phyloP scores from a whole-genome alignment of 129 eudicot genomes.

The Chrysanthemum lavandulifolium region DNA sequence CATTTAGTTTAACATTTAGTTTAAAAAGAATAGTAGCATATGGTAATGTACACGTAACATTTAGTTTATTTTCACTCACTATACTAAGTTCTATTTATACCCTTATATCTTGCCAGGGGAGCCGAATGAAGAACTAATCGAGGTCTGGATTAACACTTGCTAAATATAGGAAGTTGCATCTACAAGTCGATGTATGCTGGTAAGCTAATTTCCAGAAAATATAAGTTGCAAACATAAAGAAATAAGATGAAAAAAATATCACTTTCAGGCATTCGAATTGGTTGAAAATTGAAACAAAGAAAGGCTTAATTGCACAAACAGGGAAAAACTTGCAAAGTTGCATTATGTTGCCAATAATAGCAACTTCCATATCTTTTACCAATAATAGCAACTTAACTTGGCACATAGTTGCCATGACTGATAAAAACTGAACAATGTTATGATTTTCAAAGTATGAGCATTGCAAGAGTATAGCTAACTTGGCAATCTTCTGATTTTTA shows the following conservation, averaged over 20 bases:
- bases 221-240: constrained; percentile 57
- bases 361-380: too few species aligned
- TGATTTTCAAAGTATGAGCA: too few species aligned
- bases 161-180: constrained; percentile 16
- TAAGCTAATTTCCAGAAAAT: constrained; percentile 82
- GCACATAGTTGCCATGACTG: too few species aligned
- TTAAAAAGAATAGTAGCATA: constrained; percentile 20
- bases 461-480: too few species aligned
- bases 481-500: too few species aligned
- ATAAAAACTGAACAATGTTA: too few species aligned
- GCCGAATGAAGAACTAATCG: not conserved
- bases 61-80: not conserved
- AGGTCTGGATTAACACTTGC: not conserved
- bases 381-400: too few species aligned
- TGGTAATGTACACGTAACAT: constrained; percentile 26
- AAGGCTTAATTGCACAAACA: too few species aligned
- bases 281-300: too few species aligned
- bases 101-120: constrained; percentile 14
- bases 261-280: not conserved
- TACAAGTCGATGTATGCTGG: constrained; percentile 76
- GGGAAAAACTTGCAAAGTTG: too few species aligned
- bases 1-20: too few species aligned
- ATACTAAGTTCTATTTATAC: constrained; percentile 24
- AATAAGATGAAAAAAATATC: not conserved
- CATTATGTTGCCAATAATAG: too few species aligned